phyloP scores from a whole-genome alignment of 2,329 filamentous ascomycete species.

The Didymella pinodella region DNA sequence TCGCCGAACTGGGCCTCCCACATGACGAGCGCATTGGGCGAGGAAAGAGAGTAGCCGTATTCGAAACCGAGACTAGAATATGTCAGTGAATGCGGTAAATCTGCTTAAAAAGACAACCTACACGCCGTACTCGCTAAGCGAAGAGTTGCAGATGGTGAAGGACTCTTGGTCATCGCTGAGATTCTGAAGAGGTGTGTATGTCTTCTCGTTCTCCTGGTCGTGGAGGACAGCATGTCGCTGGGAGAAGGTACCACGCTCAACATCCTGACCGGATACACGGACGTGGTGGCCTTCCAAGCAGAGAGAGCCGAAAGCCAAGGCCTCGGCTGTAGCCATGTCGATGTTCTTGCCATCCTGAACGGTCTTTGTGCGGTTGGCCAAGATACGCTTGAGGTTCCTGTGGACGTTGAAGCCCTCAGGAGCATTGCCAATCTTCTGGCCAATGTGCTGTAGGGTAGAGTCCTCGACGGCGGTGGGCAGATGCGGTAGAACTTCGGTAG shows the following conservation, averaged over 20 bases:
- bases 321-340: slow-evolving; percentile 97
- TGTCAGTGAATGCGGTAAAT: slow-evolving; percentile 32
- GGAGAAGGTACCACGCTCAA: slow-evolving; percentile 99
- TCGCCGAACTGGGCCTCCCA: slow-evolving; percentile 99
- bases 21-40: slow-evolving; percentile 96
- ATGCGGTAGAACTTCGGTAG: slow-evolving; percentile 92
- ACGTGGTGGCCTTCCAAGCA: slow-evolving; percentile 96
- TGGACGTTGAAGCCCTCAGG: slow-evolving; percentile 90
- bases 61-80: slow-evolving; percentile 82
- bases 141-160: slow-evolving; percentile 97
- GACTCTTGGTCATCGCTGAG: slow-evolving; percentile 90
- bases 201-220: slow-evolving; percentile 92
- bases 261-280: slow-evolving; percentile 96
- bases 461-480: slow-evolving; percentile 81
- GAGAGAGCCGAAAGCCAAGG: slow-evolving; percentile 90
- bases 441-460: slow-evolving; percentile 81
- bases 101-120: slow-evolving; percentile 51
- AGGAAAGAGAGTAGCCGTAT: slow-evolving; percentile 97
- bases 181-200: slow-evolving; percentile 91
- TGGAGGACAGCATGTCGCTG: slow-evolving; percentile 97
- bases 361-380: slow-evolving; percentile 87
- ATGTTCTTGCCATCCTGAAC: slow-evolving; percentile 92
- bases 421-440: slow-evolving; percentile 75
- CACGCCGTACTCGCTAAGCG: slow-evolving; percentile 74
- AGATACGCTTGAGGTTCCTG: slow-evolving; percentile 96